A percentile compares a stretch with the other conserved stretches of the same genome.
phyloP scores from a whole-genome alignment of 768 basidiomycete genomes.

The Boletus rubroflammeus region DNA sequence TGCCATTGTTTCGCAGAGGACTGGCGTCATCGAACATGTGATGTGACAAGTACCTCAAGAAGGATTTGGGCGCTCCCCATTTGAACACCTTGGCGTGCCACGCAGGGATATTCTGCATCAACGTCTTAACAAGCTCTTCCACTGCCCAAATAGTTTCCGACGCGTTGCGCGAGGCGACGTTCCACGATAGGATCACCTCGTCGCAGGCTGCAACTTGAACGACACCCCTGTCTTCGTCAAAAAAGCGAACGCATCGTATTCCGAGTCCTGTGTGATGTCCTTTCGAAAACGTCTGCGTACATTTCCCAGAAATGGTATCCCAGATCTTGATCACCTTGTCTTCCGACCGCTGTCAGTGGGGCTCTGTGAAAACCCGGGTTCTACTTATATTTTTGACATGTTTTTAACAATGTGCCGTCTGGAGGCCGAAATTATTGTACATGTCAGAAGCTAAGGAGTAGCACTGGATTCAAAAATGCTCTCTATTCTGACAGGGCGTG shows the following conservation, averaged over 20 bases:
- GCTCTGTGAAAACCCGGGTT: no score
- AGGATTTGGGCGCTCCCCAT: constrained; percentile 2
- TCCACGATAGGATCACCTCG: neutral
- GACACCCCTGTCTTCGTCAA: neutral
- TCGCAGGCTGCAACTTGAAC: neutral
- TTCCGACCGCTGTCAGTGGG: no score
- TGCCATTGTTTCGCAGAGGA: neutral
- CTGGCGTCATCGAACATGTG: neutral
- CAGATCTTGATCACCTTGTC: neutral
- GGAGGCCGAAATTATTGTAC: no score
- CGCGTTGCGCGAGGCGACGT: neutral
- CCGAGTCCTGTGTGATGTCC: neutral
- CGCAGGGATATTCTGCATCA: neutral
- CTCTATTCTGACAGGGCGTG: no score
- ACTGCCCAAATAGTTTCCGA: neutral
- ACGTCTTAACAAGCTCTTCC: neutral
- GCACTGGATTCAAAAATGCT: no score
- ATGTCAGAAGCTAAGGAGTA: no score
- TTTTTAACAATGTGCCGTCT: no score
- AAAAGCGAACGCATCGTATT: neutral
- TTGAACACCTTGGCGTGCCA: constrained; percentile 6
- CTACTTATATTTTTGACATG: no score
- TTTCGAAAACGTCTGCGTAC: neutral
- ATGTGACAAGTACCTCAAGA: neutral
- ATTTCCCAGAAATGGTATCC: neutral